Percentiles rank a stretch among this genome's conserved stretches.
phyloP scores from a whole-genome alignment of 2,329 filamentous ascomycete species.

The Parascedosporium putredinis region DNA sequence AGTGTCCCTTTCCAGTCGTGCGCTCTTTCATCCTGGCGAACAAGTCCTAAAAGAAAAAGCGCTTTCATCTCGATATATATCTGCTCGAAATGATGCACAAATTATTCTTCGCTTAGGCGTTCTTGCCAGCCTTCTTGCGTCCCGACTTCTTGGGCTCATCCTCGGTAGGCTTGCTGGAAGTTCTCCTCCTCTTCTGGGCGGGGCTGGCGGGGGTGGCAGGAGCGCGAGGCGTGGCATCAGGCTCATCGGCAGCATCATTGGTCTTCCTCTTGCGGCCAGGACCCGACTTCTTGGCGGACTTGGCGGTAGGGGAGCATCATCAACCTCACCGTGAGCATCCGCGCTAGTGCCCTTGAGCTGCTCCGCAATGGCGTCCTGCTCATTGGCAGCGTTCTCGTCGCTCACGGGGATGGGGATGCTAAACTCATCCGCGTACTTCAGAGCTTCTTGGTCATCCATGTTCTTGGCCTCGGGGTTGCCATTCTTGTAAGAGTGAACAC shows the following conservation, averaged over 20 bases:
- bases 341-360: constrained; percentile 37
- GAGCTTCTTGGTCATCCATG: constrained; percentile 51
- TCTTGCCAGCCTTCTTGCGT: constrained; percentile 44
- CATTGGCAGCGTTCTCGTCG: constrained; percentile 34
- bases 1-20: not conserved
- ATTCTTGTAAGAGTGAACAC: constrained; percentile 53
- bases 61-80: not conserved
- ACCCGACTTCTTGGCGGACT: constrained; percentile 48
- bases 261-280: constrained; percentile 47
- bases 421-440: constrained; percentile 49
- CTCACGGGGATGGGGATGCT: constrained; percentile 42
- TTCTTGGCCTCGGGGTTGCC: constrained; percentile 48
- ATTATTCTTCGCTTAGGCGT: constrained; percentile 11
- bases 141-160: constrained; percentile 50
- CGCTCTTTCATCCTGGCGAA: not conserved
- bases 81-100: not conserved
- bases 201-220: constrained; percentile 39
- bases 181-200: constrained; percentile 53
- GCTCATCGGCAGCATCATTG: constrained; percentile 17
- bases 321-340: constrained; percentile 29
- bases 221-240: constrained; percentile 28
- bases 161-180: constrained; percentile 43
- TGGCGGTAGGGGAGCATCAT: constrained; percentile 33
- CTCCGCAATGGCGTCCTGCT: constrained; percentile 48
- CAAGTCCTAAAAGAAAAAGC: not conserved